These are phyloP conservation scores for Inga oerstediana DNA, from an alignment of 306 rosid genomes.

Conservation along the genomic window DNA sequence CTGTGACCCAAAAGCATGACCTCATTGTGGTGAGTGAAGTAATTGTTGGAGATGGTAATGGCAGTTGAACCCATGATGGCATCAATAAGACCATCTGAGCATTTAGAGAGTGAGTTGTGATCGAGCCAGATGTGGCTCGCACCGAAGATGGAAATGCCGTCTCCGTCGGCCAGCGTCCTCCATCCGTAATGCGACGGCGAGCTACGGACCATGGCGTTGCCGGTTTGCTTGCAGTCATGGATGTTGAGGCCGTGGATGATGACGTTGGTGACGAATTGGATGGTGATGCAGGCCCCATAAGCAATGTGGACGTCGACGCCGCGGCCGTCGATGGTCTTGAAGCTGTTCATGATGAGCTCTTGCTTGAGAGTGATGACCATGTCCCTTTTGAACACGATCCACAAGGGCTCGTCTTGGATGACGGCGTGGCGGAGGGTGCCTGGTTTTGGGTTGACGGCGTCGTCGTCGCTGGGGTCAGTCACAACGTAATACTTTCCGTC, in stretches of 20 bases:
- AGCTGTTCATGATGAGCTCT: slow-evolving; percentile 94
- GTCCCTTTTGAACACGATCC: slow-evolving; percentile 97
- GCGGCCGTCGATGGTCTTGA: slow-evolving; percentile 91
- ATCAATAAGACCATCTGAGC: slow-evolving; percentile 92
- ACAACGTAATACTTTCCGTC: slow-evolving; percentile 85
- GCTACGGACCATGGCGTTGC: slow-evolving; percentile 96
- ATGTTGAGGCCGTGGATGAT: slow-evolving; percentile 88
- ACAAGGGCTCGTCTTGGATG: slow-evolving; percentile 78
- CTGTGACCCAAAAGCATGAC: slow-evolving; percentile 95
- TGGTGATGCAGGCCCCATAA: slow-evolving; percentile 81
- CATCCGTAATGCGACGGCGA: slow-evolving; percentile 92
- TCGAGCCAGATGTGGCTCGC: slow-evolving; percentile 91
- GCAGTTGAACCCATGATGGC: slow-evolving; percentile 96
- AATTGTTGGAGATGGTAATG: slow-evolving; percentile 86
- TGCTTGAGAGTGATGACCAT: slow-evolving; percentile 93
- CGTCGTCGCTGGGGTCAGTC: slow-evolving; percentile 58
- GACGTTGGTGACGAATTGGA: slow-evolving; percentile 82
- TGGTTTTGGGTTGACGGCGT: slow-evolving; percentile 69
- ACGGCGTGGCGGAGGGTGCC: slow-evolving; percentile 97
- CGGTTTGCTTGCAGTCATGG: slow-evolving; percentile 87
- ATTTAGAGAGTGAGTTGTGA: slow-evolving; percentile 81
- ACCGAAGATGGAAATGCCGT: slow-evolving; percentile 80
- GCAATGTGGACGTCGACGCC: slow-evolving; percentile 93
- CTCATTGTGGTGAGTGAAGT: slow-evolving; percentile 94
- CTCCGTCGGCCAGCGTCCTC: slow-evolving; percentile 97